These are phyloP conservation scores for Astrothelium macrocarpum DNA, from an alignment of 495 filamentous ascomycete species.

Conservation along the genomic window DNA sequence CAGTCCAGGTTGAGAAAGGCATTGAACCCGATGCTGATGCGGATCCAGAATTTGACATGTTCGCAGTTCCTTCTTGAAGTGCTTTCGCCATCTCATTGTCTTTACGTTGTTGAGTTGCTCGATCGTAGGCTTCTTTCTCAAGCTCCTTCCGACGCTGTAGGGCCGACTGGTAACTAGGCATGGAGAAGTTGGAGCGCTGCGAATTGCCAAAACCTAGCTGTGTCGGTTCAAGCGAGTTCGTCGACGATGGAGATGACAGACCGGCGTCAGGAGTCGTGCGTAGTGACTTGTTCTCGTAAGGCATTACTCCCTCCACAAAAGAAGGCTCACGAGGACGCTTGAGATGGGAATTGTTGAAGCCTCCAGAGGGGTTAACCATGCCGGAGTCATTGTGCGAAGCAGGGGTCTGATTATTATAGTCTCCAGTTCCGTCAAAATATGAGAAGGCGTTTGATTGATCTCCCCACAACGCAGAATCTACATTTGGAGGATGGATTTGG, in stretches of 20 bases:
- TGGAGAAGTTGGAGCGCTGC: not conserved
- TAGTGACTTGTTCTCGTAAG: constrained; percentile 3
- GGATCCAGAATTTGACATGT: not conserved
- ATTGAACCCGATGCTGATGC: not conserved
- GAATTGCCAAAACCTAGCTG: not conserved
- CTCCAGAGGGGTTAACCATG: not conserved
- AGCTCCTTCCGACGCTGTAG: constrained; percentile 1
- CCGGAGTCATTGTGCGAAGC: not conserved
- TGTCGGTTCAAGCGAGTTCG: constrained; percentile 1
- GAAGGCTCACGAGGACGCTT: constrained; percentile 1
- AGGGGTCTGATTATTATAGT: not conserved
- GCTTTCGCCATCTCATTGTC: constrained; percentile 9
- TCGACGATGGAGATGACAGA: not conserved
- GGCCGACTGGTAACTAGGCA: not conserved
- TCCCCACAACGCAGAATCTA: not conserved
- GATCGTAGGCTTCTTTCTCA: not conserved
- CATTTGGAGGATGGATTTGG: not conserved
- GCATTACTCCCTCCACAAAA: not conserved
- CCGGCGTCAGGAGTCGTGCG: constrained; percentile 1
- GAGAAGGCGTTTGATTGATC: not conserved
- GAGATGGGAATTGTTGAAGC: not conserved
- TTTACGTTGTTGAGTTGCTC: not conserved
- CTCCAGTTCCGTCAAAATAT: not conserved
- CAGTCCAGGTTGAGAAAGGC: not conserved
- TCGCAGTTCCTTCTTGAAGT: not conserved